Base-by-base conservation (phyloP, 148 eudicot genomes). In the Rhododendron molle region DNA sequence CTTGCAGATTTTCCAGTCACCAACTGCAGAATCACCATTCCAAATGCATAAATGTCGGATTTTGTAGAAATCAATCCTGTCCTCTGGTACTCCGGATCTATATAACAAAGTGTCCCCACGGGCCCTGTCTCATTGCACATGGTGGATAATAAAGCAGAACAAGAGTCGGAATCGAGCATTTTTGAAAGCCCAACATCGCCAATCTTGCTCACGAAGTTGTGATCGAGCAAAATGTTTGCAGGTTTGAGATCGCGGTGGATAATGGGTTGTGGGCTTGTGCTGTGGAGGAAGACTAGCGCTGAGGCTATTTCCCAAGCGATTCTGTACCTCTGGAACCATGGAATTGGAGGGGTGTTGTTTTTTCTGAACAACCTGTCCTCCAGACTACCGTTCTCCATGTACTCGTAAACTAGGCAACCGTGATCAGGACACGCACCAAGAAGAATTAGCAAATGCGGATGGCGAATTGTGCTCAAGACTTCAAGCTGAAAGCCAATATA, bases 231-330 rank as follows among this genome's bases (percentile, higher is more conserved):
- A 85, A 96, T 95, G 91, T 96, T 95, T 81, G 98, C 93, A 0
- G 95, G 98, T 78, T 96, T 96, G 44, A 96, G 88, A 69, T 92
- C 97, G 40, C 96, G 93, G 56, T 96, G 99, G 23, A 94, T 91
- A 54, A 94, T 93, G 58, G 98, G 90, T 46, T 89, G 90, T 15
- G 99, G 96, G 87, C 91, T 91, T 40, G 94, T 88, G 80, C 88
- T 90, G 91, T 96, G 99, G 12, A 96, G 98, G 85, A 94, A 96
- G 40, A 88, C 92, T n/a, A 96, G 91, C 77, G 98, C 93, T 2
- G 98, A 93, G 5, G 99, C 98, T 49, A 96, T 93, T 86, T 96
- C 99, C 94, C 96, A 92, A 2, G 93, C 94, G 13, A 95, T 96
- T 86, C 99, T 88, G 85, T 87, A 93, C 85, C 99, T 90, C 20